phyloP scores from a whole-genome alignment of 257 asterid species.

The Ocimum tenuiflorum region DNA sequence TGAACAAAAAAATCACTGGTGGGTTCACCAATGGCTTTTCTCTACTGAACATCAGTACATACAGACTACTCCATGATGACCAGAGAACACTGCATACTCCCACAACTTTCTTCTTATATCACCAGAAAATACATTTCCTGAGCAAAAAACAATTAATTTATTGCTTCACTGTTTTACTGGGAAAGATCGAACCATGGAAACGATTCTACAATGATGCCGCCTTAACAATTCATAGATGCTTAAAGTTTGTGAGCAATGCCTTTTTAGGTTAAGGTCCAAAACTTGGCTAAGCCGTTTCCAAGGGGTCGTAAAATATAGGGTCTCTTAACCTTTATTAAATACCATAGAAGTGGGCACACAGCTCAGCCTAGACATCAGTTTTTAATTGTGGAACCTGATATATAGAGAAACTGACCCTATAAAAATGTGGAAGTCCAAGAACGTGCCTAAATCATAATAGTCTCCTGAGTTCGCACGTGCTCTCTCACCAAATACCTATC shows the following conservation, averaged over 20 bases:
- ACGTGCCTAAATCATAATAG: no score
- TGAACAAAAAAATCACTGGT: not conserved
- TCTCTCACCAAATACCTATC: not conserved
- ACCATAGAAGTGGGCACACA: no score
- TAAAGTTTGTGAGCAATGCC: not conserved
- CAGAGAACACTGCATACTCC: not conserved
- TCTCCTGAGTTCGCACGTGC: not conserved
- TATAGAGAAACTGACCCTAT: no score
- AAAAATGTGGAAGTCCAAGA: no score
- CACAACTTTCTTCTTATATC: not conserved
- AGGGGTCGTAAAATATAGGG: not conserved
- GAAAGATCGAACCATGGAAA: no score
- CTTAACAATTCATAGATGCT: not conserved
- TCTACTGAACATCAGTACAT: not conserved
- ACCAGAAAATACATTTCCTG: not conserved
- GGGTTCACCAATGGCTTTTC: not conserved
- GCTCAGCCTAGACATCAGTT: no score
- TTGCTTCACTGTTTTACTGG: no score
- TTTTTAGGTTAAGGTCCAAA: not conserved
- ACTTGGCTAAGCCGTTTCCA: not conserved
- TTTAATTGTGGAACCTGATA: no score
- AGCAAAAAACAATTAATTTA: no score
- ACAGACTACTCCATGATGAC: not conserved
- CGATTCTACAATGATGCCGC: no score
- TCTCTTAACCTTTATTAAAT: not conserved